These are phyloP conservation scores for Alternaria rosae DNA, from an alignment of 2,329 filamentous ascomycete genomes.

Conservation along the genomic window DNA sequence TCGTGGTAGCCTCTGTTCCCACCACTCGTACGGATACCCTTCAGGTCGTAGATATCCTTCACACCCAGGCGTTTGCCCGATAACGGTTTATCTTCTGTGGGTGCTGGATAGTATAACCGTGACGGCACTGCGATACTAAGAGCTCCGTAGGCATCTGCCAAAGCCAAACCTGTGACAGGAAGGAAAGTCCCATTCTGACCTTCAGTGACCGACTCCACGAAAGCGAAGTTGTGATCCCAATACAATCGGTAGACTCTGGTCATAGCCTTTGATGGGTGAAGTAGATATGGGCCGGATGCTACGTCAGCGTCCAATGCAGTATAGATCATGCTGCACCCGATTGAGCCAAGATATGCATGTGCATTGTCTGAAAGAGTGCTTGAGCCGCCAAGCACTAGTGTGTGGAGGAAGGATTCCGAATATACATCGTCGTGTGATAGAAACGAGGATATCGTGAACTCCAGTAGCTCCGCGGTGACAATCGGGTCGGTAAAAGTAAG, in stretches of 20 bases:
- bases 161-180: slow-evolving; percentile 15
- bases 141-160: slow-evolving; percentile 14
- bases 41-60: slow-evolving; percentile 29
- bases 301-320: not conserved
- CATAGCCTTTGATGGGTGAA: slow-evolving; percentile 14
- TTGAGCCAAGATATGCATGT: not conserved
- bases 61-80: slow-evolving; percentile 21
- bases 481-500: not conserved
- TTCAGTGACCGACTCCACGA: slow-evolving; percentile 18
- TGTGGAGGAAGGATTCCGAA: slow-evolving; percentile 10
- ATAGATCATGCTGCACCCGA: slow-evolving; percentile 11
- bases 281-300: slow-evolving; percentile 14
- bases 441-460: slow-evolving; percentile 1
- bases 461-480: not conserved
- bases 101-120: slow-evolving; percentile 15
- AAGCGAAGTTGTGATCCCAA: slow-evolving; percentile 19
- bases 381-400: slow-evolving; percentile 12
- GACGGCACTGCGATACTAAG: slow-evolving; percentile 23
- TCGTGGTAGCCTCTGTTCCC: slow-evolving; percentile 24
- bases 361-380: not conserved
- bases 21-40: slow-evolving; percentile 19
- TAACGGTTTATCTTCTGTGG: slow-evolving; percentile 10
- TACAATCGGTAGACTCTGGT: slow-evolving; percentile 19
- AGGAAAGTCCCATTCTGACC: slow-evolving; percentile 18
- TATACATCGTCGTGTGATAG: slow-evolving; percentile 13